phyloP scores from a whole-genome alignment of 495 filamentous ascomycete genomes.

The Penicillium silybi region DNA sequence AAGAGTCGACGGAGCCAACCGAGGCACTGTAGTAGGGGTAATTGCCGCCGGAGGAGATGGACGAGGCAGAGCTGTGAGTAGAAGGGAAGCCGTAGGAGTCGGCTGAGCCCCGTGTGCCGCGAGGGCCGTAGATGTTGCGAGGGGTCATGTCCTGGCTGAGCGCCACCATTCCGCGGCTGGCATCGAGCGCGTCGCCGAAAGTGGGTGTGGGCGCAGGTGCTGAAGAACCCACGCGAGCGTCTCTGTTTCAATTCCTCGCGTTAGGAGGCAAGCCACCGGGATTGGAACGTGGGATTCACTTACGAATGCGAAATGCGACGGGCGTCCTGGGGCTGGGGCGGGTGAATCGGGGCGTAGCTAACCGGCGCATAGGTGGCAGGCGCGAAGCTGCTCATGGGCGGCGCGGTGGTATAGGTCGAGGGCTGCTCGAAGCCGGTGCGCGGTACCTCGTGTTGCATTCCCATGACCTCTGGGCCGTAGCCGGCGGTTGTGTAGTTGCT shows the following conservation, averaged over 20 bases:
- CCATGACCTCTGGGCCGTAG: conserved; percentile 69
- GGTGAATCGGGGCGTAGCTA: conserved; percentile 51
- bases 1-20: conserved; percentile 78
- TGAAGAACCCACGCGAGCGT: conserved; percentile 55
- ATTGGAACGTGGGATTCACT: conserved; percentile 44
- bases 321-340: conserved; percentile 54
- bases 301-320: conserved; percentile 89
- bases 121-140: conserved; percentile 78
- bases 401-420: conserved; percentile 62
- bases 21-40: conserved; percentile 76
- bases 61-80: conserved; percentile 88
- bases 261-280: conserved; percentile 1
- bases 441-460: conserved; percentile 64
- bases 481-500: conserved; percentile 63
- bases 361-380: conserved; percentile 52
- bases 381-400: conserved; percentile 63
- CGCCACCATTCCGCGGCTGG: conserved; percentile 85
- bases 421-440: conserved; percentile 52
- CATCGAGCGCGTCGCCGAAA: conserved; percentile 74
- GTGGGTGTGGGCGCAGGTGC: conserved; percentile 32
- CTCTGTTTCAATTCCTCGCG: conserved; percentile 31
- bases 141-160: conserved; percentile 85
- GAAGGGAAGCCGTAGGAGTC: conserved; percentile 94
- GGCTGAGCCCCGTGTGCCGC: conserved; percentile 62
- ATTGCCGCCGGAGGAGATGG: conserved; percentile 77